These are phyloP conservation scores for Aspergillus ostianus DNA, from an alignment of 495 filamentous ascomycete genomes.

Conservation along the genomic window DNA sequence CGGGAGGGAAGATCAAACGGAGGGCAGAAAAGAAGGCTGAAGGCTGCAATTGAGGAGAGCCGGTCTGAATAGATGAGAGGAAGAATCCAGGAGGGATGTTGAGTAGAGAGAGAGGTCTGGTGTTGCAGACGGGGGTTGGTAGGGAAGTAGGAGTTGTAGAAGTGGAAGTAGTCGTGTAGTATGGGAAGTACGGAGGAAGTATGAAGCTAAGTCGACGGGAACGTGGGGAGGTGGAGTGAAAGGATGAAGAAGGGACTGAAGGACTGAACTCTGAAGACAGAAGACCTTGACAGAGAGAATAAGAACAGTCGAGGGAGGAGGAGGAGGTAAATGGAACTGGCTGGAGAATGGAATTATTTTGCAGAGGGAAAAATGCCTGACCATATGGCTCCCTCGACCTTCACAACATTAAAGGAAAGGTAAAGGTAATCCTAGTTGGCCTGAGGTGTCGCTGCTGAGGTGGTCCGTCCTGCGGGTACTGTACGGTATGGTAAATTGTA, in stretches of 20 bases:
- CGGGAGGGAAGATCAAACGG: neutral
- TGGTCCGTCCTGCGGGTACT: no score
- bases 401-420: no score
- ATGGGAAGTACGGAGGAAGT: constrained; percentile 12
- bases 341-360: no score
- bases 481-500: neutral
- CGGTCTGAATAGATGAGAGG: neutral
- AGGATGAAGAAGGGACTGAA: neutral
- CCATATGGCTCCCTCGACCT: no score
- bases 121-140: neutral
- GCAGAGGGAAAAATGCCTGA: neutral
- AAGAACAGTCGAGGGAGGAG: neutral
- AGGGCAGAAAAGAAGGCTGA: neutral
- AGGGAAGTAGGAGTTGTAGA: constrained; percentile 1
- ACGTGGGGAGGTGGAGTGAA: neutral
- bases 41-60: neutral
- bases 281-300: neutral
- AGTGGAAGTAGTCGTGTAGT: neutral
- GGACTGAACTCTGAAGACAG: neutral
- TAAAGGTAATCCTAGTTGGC: no score
- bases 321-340: no score
- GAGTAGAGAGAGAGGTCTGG: neutral
- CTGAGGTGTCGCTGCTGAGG: no score
- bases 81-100: neutral
- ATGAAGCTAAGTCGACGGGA: constrained; percentile 19